Conservation (phyloP, 805 yeast species). For the Barnettozyma pratensis region DNA sequence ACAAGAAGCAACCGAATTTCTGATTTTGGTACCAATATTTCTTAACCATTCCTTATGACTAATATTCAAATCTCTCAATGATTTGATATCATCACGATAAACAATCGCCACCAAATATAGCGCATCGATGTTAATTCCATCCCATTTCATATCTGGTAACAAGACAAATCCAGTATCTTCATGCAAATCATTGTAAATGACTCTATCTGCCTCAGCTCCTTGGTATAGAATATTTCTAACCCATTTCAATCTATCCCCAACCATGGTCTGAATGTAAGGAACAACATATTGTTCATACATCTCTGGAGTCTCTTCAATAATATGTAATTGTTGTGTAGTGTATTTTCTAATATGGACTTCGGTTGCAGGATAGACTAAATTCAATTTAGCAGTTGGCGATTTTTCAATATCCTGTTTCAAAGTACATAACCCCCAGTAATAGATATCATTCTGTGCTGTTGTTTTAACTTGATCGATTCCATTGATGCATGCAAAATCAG, state of each 20-base stretch:
- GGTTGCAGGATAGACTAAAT: constrained; percentile 85
- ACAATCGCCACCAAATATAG: constrained; percentile 78
- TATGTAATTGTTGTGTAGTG: constrained; percentile 50
- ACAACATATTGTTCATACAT: constrained; percentile 54
- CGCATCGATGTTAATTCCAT: constrained; percentile 60
- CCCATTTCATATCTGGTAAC: constrained; percentile 98
- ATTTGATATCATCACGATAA: constrained; percentile 58
- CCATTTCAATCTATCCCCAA: constrained; percentile 81
- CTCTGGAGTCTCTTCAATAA: constrained; percentile 78
- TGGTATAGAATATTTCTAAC: constrained; percentile 76
- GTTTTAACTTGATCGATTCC: constrained; percentile 25
- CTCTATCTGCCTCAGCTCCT: constrained; percentile 80
- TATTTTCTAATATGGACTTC: constrained; percentile 77
- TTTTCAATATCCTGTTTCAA: constrained; percentile 40
- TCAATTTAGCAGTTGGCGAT: constrained; percentile 63
- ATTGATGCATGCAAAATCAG: constrained; percentile 9
- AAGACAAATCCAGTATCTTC: constrained; percentile 57
- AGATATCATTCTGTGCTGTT: constrained; percentile 74
- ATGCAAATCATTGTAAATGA: constrained; percentile 55
- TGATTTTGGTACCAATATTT: constrained; percentile 40
- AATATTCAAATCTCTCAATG: constrained; percentile 67
- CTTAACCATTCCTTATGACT: constrained; percentile 56
- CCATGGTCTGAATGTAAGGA: constrained; percentile 75
- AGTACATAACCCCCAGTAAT: constrained; percentile 69
- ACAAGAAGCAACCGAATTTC: constrained; percentile 39